Evolutionary conservation across 1,284 basidiomycete genomes (phyloP).

Genomic region (Blastosporella zonata): DNA sequence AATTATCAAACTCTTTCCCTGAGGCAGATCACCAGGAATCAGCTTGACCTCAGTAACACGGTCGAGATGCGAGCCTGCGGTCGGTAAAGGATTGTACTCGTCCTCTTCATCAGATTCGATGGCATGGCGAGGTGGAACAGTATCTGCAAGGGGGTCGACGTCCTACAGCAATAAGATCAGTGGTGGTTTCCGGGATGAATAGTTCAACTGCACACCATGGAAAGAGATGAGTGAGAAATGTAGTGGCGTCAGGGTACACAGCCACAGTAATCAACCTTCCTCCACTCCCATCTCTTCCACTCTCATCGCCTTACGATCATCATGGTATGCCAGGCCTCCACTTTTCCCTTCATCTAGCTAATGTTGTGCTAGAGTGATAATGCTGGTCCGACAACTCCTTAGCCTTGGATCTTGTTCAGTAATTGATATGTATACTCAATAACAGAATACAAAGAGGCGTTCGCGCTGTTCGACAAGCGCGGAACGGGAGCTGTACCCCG

Average conservation of each 20-base stretch:
- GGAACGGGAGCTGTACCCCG: conserved; percentile 31
- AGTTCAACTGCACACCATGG: conserved; percentile 12
- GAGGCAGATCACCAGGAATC: conserved; percentile 34
- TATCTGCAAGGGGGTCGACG: conserved; percentile 53
- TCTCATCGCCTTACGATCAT: conserved; percentile 20
- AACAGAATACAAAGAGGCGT: conserved; percentile 93
- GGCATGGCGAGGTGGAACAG: conserved; percentile 54
- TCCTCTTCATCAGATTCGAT: conserved; percentile 70
- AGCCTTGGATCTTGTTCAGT: background rate
- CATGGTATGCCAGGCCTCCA: conserved; percentile 27
- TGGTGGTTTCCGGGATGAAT: background rate
- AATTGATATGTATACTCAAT: conserved; percentile 1
- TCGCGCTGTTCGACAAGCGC: conserved; percentile 97
- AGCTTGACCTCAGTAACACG: conserved; percentile 31
- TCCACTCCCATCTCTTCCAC: conserved; percentile 2
- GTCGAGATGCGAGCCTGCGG: conserved; percentile 18
- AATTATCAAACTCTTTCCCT: conserved; percentile 37
- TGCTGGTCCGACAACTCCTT: conserved; percentile 42
- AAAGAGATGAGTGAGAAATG: conserved; percentile 2
- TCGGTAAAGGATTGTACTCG: conserved; percentile 45
- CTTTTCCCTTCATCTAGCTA: background rate
- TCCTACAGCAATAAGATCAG: conserved; percentile 35
- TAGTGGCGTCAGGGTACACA: conserved; percentile 13
- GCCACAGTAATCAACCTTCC: conserved; percentile 15
- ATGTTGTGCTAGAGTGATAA: conserved; percentile 51